These are phyloP conservation scores for Pythium monospermum DNA, from an alignment of 352 stramenopile species.

Conservation along the genomic window DNA sequence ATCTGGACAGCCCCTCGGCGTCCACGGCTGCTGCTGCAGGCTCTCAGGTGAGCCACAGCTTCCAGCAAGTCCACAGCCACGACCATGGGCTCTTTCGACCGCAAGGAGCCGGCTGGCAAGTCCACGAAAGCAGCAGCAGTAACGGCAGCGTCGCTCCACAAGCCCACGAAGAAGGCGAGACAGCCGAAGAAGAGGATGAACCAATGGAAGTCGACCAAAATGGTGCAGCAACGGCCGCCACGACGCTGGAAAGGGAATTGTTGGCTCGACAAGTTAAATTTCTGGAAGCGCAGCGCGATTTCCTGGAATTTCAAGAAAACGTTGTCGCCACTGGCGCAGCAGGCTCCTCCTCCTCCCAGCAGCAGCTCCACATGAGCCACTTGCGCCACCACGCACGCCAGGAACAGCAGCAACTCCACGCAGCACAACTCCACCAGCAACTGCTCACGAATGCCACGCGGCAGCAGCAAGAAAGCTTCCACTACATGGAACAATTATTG, in stretches of 20 bases:
- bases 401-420: constrained; percentile 27
- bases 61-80: not conserved
- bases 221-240: no score
- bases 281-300: constrained; percentile 51
- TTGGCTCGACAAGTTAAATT: constrained; percentile 42
- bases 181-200: not conserved
- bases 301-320: constrained; percentile 44
- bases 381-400: constrained; percentile 17
- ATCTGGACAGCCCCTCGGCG: no score
- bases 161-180: no score
- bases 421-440: constrained; percentile 20
- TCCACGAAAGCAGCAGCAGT: no score
- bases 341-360: constrained; percentile 2
- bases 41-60: no score
- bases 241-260: constrained; percentile 31
- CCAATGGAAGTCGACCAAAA: not conserved
- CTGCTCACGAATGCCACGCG: constrained; percentile 31
- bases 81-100: not conserved
- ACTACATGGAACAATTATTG: constrained; percentile 35
- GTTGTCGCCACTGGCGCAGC: not conserved
- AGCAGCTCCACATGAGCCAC: constrained; percentile 5
- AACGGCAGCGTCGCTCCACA: no score
- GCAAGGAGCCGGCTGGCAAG: constrained; percentile 1
- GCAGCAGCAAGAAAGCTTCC: constrained; percentile 40
- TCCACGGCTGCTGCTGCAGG: no score